Percentiles rank a stretch among this genome's conserved stretches.
Evolutionary conservation across 345 rosid species (phyloP).

Genomic region (Durio zibethinus): DNA sequence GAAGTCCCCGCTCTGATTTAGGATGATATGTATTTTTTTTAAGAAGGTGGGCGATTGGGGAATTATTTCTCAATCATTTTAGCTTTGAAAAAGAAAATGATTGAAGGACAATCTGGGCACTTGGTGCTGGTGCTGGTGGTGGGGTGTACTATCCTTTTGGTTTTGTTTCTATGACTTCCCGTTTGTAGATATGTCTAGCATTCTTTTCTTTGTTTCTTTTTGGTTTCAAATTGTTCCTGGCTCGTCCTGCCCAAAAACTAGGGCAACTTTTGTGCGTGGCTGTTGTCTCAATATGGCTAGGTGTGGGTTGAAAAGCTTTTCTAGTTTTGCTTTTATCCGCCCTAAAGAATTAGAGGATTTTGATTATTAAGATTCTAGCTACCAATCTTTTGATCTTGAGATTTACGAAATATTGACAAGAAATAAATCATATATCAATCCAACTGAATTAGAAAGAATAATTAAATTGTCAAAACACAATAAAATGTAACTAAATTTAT

Average conservation of each 20-base stretch:
- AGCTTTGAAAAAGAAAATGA: slow-evolving; percentile 31
- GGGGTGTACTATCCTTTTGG: neutral
- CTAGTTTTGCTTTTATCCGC: neutral
- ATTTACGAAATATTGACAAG: neutral
- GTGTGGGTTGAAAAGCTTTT: neutral
- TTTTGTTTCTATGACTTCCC: neutral
- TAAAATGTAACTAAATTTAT: no score
- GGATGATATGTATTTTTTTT: neutral
- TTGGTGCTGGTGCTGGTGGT: neutral
- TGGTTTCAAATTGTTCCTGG: neutral
- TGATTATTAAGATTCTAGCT: neutral
- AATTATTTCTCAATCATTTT: slow-evolving; percentile 58
- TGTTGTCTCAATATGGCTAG: neutral
- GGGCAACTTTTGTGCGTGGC: neutral
- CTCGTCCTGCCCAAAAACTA: neutral
- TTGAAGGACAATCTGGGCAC: neutral
- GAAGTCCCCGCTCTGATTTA: neutral
- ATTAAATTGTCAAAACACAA: neutral
- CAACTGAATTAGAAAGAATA: neutral
- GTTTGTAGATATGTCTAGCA: neutral
- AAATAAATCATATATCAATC: neutral
- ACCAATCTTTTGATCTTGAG: neutral
- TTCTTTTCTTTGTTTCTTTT: neutral
- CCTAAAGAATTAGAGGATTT: neutral
- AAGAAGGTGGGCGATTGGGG: slow-evolving; percentile 17